These are phyloP conservation scores for Geum urbanum DNA, from an alignment of 306 rosid species.

Conservation along the genomic window DNA sequence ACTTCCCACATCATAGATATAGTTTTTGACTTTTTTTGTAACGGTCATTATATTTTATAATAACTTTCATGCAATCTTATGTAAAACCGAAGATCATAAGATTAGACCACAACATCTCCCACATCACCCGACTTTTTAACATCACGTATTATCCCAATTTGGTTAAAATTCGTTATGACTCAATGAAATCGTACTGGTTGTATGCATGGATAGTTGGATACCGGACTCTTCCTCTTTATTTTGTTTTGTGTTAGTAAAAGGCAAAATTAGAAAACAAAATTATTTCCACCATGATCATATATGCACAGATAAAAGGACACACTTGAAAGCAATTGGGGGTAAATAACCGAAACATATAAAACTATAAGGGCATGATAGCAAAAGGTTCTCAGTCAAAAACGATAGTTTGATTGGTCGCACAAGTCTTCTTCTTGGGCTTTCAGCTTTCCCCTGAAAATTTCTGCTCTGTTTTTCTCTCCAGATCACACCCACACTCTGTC, in stretches of 20 bases:
- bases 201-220: neutral
- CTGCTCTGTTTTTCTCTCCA: neutral
- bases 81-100: too few species aligned
- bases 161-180: neutral
- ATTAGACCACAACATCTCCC: too few species aligned
- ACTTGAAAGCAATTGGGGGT: neutral
- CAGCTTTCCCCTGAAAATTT: constrained; percentile 2
- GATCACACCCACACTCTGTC: constrained; percentile 3
- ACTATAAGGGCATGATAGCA: neutral
- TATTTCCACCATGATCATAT: neutral
- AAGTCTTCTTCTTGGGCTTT: neutral
- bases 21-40: too few species aligned
- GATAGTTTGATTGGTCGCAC: neutral
- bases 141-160: neutral
- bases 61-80: neutral
- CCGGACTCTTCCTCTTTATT: neutral
- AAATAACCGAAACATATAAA: neutral
- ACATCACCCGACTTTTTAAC: too few species aligned
- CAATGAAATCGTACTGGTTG: neutral
- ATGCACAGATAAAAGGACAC: too few species aligned
- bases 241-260: too few species aligned
- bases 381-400: neutral
- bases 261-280: neutral
- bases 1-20: too few species aligned
- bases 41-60: too few species aligned